Percentiles rank a stretch among this genome's conserved stretches.
phyloP scores from a whole-genome alignment of 1,139 yeast species.

The Sugiyamaella grinbergsii region DNA sequence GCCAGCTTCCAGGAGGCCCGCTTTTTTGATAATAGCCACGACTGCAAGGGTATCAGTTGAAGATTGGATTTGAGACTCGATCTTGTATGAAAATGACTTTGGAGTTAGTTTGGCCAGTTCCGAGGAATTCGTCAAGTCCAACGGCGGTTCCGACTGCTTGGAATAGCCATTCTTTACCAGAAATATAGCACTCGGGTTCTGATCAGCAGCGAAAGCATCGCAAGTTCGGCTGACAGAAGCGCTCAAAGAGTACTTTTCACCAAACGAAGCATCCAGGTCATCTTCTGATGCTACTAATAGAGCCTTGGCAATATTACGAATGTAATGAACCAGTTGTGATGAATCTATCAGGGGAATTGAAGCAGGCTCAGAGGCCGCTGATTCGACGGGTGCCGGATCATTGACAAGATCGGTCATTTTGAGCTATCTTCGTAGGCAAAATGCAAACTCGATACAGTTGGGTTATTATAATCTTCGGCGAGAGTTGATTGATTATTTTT shows the following conservation, averaged over 20 bases:
- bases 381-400: not conserved
- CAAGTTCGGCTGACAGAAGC: constrained; percentile 21
- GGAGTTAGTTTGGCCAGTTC: not conserved
- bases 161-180: constrained; percentile 28
- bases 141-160: too few relatives aligned
- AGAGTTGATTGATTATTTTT: too few relatives aligned
- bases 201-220: constrained; percentile 32
- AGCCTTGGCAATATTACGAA: constrained; percentile 26
- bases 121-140: too few relatives aligned
- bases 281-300: constrained; percentile 31
- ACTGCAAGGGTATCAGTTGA: constrained; percentile 28
- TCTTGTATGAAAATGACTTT: not conserved
- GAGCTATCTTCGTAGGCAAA: not conserved
- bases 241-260: constrained; percentile 19
- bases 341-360: not conserved
- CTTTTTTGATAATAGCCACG: constrained; percentile 51
- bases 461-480: too few relatives aligned
- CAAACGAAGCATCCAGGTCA: constrained; percentile 33
- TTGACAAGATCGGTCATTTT: too few relatives aligned
- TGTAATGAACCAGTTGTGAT: constrained; percentile 13
- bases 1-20: constrained; percentile 41
- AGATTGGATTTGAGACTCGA: constrained; percentile 20
- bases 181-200: constrained; percentile 33
- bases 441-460: too few relatives aligned
- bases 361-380: not conserved